A percentile compares a stretch with the other conserved stretches of the same genome.
Evolutionary conservation across 345 rosid genomes (phyloP).

Genomic region (Eutrema japonicum): DNA sequence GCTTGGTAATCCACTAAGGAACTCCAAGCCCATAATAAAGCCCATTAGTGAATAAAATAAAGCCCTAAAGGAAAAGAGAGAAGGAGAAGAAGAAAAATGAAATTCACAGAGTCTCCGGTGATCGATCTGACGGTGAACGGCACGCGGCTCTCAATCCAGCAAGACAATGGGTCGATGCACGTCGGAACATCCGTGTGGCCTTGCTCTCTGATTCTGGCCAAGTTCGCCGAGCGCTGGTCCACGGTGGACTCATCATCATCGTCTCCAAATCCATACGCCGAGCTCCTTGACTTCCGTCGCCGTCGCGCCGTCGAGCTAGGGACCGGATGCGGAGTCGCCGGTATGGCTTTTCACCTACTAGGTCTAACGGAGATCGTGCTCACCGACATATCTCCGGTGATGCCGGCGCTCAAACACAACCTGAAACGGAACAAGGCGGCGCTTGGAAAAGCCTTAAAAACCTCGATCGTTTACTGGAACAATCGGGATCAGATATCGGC

Average conservation of each 20-base stretch:
- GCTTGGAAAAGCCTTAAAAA: constrained; percentile 61
- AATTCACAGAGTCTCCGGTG: constrained; percentile 90
- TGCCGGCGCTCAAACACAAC: constrained; percentile 92
- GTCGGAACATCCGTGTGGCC: constrained; percentile 98
- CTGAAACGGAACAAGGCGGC: constrained; percentile 85
- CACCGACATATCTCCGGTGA: constrained; percentile 85
- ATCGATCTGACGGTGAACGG: constrained; percentile 69
- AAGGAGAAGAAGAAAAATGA: constrained; percentile 48
- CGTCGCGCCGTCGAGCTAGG: constrained; percentile 81
- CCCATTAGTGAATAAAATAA: constrained; percentile 12
- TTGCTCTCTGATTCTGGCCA: constrained; percentile 83
- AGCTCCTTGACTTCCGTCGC: constrained; percentile 67
- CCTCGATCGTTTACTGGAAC: constrained; percentile 72
- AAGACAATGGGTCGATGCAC: constrained; percentile 86
- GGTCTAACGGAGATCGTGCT: constrained; percentile 78
- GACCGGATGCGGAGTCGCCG: constrained; percentile 87
- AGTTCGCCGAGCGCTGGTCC: constrained; percentile 93
- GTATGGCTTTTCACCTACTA: constrained; percentile 80
- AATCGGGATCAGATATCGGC: constrained; percentile 63
- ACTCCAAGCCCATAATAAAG: constrained; percentile 23
- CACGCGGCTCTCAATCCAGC: constrained; percentile 67
- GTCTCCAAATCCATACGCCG: constrained; percentile 61
- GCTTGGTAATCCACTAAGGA: too few species aligned
- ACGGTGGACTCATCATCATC: constrained; percentile 34
- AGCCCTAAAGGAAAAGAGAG: constrained; percentile 21